Base-by-base conservation (phyloP, 1,139 yeast species). In the Scheffersomyces segobiensis region DNA sequence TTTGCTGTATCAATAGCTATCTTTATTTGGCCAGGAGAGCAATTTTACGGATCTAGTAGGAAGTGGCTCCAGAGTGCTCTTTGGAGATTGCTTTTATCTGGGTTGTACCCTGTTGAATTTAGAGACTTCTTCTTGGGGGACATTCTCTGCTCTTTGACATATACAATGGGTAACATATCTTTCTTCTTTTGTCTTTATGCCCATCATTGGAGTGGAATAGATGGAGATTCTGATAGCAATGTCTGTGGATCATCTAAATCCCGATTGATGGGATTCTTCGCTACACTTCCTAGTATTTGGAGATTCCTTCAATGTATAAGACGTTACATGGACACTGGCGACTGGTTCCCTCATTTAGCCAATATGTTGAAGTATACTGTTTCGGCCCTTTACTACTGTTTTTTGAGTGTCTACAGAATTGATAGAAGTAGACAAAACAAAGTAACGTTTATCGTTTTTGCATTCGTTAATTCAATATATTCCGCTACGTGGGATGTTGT, bases 281-380 rank as follows among this genome's bases (percentile, higher is more conserved):
- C 92, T 50, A 81, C 97, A 3, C 72, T 95, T 26, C 99, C 99
- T 0, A 89, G 93, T 61, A 84, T 92, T 52, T 92, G 97, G 92
- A 89, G 99, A 75, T 85, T 90, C 56, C 71, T 93, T 57, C 99
- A 95, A 71, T 95, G 99, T 73, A 71, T 89, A 42, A 80, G 99
- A 65, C 96, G 99, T 83, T 95, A 83, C 71, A 85, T 88, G 55
- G 99, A 95, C 69, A 89, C 98, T 0, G 95, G 96, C 1, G 97
- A 93, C 68, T 88, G 93, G 90, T 96, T 95, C 70, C 99, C 99
- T 0, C 99, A 95, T 80, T 76, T 95, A 60, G 95, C 97, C n/a
- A 95, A 95, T 68, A 91, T 92, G 81, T 67, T 80, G 52, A 95
- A 95, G 71, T 95, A 93, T 71, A 69, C 83, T 0, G 74, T 89